Evolutionary conservation across 2,329 filamentous ascomycete genomes (phyloP), one percentile per base, ranked within the genome.

Genomic region (Sporothrix variecibatus): DNA sequence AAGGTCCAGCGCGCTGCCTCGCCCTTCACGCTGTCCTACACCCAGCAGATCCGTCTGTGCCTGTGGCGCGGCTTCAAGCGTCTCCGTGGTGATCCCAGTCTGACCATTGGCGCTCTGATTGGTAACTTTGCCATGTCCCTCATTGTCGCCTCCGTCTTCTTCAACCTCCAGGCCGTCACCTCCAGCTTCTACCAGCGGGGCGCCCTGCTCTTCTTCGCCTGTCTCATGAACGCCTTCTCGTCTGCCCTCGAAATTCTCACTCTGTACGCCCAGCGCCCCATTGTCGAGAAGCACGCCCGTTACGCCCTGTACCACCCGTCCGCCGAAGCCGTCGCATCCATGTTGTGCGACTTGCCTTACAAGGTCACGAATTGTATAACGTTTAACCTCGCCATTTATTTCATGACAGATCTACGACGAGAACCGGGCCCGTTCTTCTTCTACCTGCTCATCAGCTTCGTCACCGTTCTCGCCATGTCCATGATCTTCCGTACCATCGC

Each of bases 231-330:
- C 81, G 94, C 93, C 65, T 96, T 97, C 79, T 87, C 91, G 76
- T 92, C 90, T 80, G 92, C 92, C 73, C 87, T 96, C 53, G 94
- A 96, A 86, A 96, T 97, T 80, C 83, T 96, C 46, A 94, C 93
- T 0, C 87, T 97, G 4, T 98, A 96, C 80, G 89, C 93, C 1
- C 94, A 97, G 87, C 92, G 95, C 51, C 92, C 93, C 1, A 97
- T 97, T 78, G 94, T 98, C 75, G 94, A 97, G 80, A 97, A 97
- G 81, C 95, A 98, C 78, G 85, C 87, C 73, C 90, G 92, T 74
- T 97, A 97, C 80, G 94, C 94, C 23, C 87, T 97, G 23, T 97
- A 97, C 79, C 95, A 97, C 79, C 94, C 95, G 0, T 94, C 92
- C 11, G 92, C 94, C 20, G 94, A 98, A 86, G 93, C 94, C n/a